Evolutionary conservation across 1,284 basidiomycete species (phyloP).

Genomic region (Tilletia caries): DNA sequence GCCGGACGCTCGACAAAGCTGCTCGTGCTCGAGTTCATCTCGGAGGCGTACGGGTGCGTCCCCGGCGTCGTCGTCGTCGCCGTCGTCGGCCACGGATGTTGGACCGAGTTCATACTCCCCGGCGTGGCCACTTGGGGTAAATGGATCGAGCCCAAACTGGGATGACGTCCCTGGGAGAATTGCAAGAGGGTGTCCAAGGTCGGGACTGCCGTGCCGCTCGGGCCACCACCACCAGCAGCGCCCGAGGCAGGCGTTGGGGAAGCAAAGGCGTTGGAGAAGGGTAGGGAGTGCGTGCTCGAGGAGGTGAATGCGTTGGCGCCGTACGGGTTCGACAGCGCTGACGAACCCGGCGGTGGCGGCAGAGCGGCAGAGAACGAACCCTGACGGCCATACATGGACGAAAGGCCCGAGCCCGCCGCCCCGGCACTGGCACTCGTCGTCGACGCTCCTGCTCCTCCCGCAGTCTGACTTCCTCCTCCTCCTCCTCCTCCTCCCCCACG

Average conservation of each 20-base stretch:
- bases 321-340: no score
- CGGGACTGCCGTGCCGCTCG: slow-evolving; percentile 1
- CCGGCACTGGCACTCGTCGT: slow-evolving; percentile 22
- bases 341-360: neutral
- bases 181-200: neutral
- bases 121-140: no score
- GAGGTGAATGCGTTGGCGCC: slow-evolving; percentile 17
- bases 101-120: neutral
- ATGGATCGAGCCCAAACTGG: no score
- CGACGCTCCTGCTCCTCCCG: slow-evolving; percentile 21
- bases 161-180: no score
- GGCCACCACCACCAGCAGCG: neutral
- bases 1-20: neutral
- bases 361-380: slow-evolving; percentile 29
- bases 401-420: no score
- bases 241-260: no score
- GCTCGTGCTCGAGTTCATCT: slow-evolving; percentile 5
- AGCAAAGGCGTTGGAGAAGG: neutral
- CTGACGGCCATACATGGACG: slow-evolving; percentile 23
- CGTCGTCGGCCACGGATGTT: neutral
- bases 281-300: neutral
- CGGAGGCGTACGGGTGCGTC: no score
- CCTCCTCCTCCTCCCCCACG: no score
- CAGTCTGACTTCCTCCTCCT: no score
- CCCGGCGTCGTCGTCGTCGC: no score